Evolutionary conservation across 2,329 filamentous ascomycete genomes (phyloP).

Genomic region (Alternaria incomplexa): DNA sequence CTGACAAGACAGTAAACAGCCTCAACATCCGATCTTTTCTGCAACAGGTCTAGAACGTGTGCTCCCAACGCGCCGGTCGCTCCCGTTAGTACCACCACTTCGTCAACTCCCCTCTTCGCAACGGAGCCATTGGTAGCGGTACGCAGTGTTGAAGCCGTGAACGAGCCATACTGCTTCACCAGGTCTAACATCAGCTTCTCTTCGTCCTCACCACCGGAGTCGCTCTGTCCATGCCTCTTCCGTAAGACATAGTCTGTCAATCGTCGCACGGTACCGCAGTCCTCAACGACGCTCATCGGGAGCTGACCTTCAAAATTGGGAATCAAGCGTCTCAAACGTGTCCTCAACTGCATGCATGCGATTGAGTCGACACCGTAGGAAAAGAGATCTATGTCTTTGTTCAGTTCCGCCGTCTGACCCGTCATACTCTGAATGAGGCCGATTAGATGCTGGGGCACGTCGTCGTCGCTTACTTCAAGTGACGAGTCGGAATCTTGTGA

Average conservation of each 20-base stretch:
- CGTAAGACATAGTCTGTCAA: slow-evolving; percentile 49
- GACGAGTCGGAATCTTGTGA: slow-evolving; percentile 20
- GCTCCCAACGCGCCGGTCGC: slow-evolving; percentile 60
- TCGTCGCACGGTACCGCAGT: slow-evolving; percentile 60
- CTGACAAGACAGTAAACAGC: slow-evolving; percentile 65
- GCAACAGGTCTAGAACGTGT: slow-evolving; percentile 57
- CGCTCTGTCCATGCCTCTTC: slow-evolving; percentile 47
- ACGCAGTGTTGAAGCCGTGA: slow-evolving; percentile 29
- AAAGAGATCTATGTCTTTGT: slow-evolving; percentile 60
- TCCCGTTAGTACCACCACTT: slow-evolving; percentile 54
- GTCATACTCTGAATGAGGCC: slow-evolving; percentile 27
- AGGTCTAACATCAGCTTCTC: slow-evolving; percentile 53
- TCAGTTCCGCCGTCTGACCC: slow-evolving; percentile 29
- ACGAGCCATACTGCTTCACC: slow-evolving; percentile 56
- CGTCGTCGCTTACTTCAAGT: slow-evolving; percentile 33
- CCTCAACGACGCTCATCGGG: slow-evolving; percentile 66
- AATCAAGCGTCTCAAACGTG: slow-evolving; percentile 45
- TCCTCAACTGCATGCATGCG: slow-evolving; percentile 60
- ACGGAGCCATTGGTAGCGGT: slow-evolving; percentile 2
- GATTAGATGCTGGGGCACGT: slow-evolving; percentile 29
- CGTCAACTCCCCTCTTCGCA: neutral
- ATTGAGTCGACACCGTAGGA: slow-evolving; percentile 67
- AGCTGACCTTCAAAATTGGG: slow-evolving; percentile 46
- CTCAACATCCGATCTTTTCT: slow-evolving; percentile 45
- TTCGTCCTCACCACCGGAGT: slow-evolving; percentile 45